phyloP scores from a whole-genome alignment of 768 basidiomycete species.

The Macrolepiota fuliginosa region DNA sequence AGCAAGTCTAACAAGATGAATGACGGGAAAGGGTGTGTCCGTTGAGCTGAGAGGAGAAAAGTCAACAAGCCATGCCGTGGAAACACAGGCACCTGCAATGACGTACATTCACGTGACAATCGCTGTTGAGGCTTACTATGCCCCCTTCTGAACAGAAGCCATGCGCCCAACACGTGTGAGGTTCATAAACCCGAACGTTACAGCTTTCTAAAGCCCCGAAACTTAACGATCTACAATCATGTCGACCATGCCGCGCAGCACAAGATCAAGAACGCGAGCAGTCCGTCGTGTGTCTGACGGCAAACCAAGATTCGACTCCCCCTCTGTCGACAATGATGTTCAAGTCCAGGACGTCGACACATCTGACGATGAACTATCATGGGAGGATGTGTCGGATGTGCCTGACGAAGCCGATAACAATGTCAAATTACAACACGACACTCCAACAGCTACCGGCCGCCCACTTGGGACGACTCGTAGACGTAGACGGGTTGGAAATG shows the following conservation, averaged over 20 bases:
- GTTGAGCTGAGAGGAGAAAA: too few species aligned
- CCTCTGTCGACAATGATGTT: conserved; percentile 14
- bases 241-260: conserved; percentile 6
- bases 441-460: neutral
- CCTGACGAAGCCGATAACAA: neutral
- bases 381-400: conserved; percentile 6
- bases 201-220: neutral
- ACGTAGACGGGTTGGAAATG: conserved; percentile 4
- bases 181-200: neutral
- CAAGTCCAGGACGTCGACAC: conserved; percentile 32
- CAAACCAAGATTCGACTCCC: neutral
- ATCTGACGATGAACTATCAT: conserved; percentile 1
- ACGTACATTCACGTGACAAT: neutral
- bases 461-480: neutral
- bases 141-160: neutral
- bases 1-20: too few species aligned
- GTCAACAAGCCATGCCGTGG: too few species aligned
- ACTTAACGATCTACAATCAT: neutral
- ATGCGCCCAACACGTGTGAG: conserved; percentile 1
- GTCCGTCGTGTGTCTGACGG: neutral
- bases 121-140: neutral
- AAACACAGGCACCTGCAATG: neutral
- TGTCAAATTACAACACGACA: neutral
- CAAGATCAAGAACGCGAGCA: conserved; percentile 13
- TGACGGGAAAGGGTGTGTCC: too few species aligned